Evolutionary conservation across 2,329 filamentous ascomycete species (phyloP), one percentile per base, ranked within the genome.

Genomic region (Xylariales sp.): DNA sequence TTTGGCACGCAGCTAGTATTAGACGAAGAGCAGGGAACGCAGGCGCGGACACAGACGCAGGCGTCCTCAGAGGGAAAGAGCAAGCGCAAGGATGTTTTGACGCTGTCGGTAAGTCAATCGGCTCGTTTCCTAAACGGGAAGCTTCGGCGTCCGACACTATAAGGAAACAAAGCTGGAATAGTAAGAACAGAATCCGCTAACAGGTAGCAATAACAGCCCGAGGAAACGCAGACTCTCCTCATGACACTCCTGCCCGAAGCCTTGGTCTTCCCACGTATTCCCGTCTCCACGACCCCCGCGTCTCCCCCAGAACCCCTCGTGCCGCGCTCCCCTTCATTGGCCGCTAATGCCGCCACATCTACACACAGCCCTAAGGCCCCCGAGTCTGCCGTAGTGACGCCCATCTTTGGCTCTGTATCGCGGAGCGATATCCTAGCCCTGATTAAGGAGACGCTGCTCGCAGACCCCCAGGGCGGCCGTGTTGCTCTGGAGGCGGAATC

Each of bases 371-470:
- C 67, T 12, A 65, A 68, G 39, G 39, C 59, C n/a, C 64, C 73
- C 32, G 57, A 63, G 18, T 18, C 68, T 36, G 36, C 72, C 32
- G 59, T 69, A 32, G 59, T 72, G 2, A 70, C 62, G 3, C 62
- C 78, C 67, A 83, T 84, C 65, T 83, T 80, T 71, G 82, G 82
- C 48, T 83, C 82, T 57, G 82, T 83, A 6, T 80, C 82, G 30
- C 69, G 74, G 53, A 69, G 58, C 59, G 80, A 83, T 72, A 75
- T 84, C 46, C 73, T 80, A 1, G 71, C 72, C 30, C 55, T 72
- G 30, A 72, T 83, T 71, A 79, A 78, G 61, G 76, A 78, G 60
- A 66, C 66, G n/a, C 73, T 83, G 55, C 70, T 75, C n/a, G 69
- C 62, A 6, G 77, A 79, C 62, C 67, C 71, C 23, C 76, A 78